Base-by-base conservation (phyloP, 306 rosid species). In the Astragalus glycyphyllos region DNA sequence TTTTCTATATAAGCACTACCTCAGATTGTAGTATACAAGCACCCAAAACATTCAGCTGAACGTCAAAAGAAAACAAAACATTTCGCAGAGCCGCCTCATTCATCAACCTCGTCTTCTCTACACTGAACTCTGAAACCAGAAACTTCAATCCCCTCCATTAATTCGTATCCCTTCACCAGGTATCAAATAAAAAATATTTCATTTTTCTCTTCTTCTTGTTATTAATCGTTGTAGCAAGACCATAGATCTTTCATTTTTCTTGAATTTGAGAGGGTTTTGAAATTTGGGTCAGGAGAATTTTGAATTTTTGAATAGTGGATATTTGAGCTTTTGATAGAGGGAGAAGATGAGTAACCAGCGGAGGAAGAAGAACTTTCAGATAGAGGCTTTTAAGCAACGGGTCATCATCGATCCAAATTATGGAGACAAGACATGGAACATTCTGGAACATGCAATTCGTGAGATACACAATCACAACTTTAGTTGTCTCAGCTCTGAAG, bases 401-500 rank as follows among this genome's bases (percentile, higher is more conserved):
- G 96, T 85, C 31, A 88, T 83, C 57, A 90, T 85, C 71, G 96
- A 91, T 91, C 96, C 96, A 44, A 85, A 80, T 49, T 88, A 91
- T 68, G 89, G 88, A 4, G 97, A 91, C 34, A 88, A 88, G 85
- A 88, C 91, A 1, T 91, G 97, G 93, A 85, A 68, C 76, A 35
- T 89, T 77, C 75, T 91, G 60, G 97, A 91, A 63, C 91, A 85
- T 54, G 97, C 93, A 72, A 89, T 89, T 71, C 82, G 77, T 37
- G 91, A 88, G 84, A 91, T 91, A 71, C 86, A 82, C 76, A 85
- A 87, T 57, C 91, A 91, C 56, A 86, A 91, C 69, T 92, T 91
- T n/a, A n/a, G n/a, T n/a, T n/a, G n/a, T n/a, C n/a, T n/a, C n/a
- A n/a, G n/a, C n/a, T n/a, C n/a, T 15, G 91, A 88, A 75, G 91